These are phyloP conservation scores for Micromonas pusilla DNA, from an alignment of 139 green algal genomes.

Conservation along the genomic window DNA sequence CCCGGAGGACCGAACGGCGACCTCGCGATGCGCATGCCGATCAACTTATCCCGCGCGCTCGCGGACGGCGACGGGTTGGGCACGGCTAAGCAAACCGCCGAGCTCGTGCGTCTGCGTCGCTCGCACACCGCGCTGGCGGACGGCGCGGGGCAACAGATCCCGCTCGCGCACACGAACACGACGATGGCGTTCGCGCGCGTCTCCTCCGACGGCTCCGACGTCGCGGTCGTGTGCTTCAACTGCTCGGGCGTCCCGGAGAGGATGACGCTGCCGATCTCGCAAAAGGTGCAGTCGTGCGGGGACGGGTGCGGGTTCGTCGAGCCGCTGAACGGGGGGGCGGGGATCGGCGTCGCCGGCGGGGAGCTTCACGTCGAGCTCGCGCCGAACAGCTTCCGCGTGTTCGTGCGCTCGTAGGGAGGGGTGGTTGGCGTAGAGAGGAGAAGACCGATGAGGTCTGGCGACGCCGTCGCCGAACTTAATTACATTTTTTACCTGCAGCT, in stretches of 20 bases:
- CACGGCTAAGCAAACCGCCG: background rate
- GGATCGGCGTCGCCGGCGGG: background rate
- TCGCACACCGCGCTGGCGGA: background rate
- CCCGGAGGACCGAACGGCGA: conserved; percentile 22
- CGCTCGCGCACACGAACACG: background rate
- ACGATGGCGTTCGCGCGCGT: background rate
- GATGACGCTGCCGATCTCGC: background rate
- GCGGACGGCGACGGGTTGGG: background rate
- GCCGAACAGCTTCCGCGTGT: background rate
- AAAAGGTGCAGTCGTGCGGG: background rate
- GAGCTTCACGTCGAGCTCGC: background rate
- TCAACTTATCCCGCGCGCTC: background rate
- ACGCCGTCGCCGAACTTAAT: no score
- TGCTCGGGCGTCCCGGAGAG: background rate
- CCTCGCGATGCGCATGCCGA: conserved; percentile 23
- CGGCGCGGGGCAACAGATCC: background rate
- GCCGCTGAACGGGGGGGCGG: background rate
- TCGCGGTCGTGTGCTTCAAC: background rate
- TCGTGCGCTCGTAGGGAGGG: background rate
- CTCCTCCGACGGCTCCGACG: background rate
- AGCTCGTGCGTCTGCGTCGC: background rate
- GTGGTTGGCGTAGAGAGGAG: background rate
- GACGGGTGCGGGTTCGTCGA: background rate
- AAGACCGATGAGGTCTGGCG: no score
- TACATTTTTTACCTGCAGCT: no score